Conservation (phyloP, 2,329 filamentous ascomycete genomes). For the Verticillium zaregamsianum region DNA sequence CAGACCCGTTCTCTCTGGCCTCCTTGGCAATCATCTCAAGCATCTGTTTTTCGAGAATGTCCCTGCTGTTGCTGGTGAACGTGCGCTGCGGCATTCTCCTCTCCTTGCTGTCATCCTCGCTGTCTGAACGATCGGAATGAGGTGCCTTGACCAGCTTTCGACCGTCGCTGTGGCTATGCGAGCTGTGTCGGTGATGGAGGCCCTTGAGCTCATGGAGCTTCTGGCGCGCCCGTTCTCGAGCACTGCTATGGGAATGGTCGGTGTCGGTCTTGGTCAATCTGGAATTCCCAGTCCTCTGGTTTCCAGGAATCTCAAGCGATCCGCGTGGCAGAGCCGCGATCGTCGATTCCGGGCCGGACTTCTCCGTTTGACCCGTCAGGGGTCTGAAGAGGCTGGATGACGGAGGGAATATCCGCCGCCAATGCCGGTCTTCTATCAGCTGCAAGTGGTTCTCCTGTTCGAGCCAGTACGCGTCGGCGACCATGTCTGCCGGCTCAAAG, state of each 20-base stretch:
- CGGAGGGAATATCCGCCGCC: slow-evolving; percentile 65
- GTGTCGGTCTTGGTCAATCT: slow-evolving; percentile 28
- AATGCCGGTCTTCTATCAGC: slow-evolving; percentile 75
- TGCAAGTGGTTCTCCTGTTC: slow-evolving; percentile 77
- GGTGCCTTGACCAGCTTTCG: slow-evolving; percentile 49
- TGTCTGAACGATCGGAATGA: slow-evolving; percentile 57
- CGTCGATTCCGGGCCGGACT: background rate
- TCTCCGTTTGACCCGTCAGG: slow-evolving; percentile 20
- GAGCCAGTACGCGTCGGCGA: slow-evolving; percentile 89
- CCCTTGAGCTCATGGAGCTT: slow-evolving; percentile 55
- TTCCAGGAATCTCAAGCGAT: slow-evolving; percentile 15
- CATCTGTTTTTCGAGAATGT: slow-evolving; percentile 59
- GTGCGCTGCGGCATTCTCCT: slow-evolving; percentile 39
- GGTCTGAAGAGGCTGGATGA: slow-evolving; percentile 21
- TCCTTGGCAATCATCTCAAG: slow-evolving; percentile 55
- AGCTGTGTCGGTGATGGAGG: slow-evolving; percentile 51
- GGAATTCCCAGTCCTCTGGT: background rate
- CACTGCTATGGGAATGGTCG: slow-evolving; percentile 43
- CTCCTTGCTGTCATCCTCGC: slow-evolving; percentile 41
- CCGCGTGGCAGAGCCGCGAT: background rate
- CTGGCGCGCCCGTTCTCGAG: slow-evolving; percentile 55
- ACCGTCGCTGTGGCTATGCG: slow-evolving; percentile 49
- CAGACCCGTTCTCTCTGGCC: slow-evolving; percentile 35
- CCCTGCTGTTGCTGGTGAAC: slow-evolving; percentile 43
- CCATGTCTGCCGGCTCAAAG: slow-evolving; percentile 75